Percentiles rank a stretch among this genome's conserved stretches.
phyloP scores from a whole-genome alignment of 2,329 filamentous ascomycete species.

The Epichloe gansuensis region DNA sequence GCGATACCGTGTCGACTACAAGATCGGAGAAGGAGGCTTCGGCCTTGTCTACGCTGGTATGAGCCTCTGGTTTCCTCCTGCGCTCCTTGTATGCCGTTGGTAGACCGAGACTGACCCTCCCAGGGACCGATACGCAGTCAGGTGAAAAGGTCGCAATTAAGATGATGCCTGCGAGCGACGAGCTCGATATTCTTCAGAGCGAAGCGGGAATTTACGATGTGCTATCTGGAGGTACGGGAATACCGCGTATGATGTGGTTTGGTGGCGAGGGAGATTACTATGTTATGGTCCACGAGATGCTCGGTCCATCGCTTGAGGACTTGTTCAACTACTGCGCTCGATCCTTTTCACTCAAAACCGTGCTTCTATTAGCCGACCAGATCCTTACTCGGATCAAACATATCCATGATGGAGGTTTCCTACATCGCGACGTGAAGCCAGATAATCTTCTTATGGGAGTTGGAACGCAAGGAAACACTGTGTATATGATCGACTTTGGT shows the following conservation, averaged over 20 bases:
- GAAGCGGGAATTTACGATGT: slow-evolving; percentile 85
- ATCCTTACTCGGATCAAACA: slow-evolving; percentile 98
- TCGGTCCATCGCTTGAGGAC: slow-evolving; percentile 91
- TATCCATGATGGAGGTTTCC: slow-evolving; percentile 98
- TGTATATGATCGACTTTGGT: slow-evolving; percentile 98
- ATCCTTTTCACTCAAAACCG: slow-evolving; percentile 97
- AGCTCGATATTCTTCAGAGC: slow-evolving; percentile 97
- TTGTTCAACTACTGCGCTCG: slow-evolving; percentile 99
- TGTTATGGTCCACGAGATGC: slow-evolving; percentile 95
- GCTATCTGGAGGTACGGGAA: slow-evolving; percentile 90
- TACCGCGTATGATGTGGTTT: slow-evolving; percentile 98
- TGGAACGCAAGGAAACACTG: slow-evolving; percentile 96
- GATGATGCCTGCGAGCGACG: slow-evolving; percentile 97
- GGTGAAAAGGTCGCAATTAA: slow-evolving; percentile 99
- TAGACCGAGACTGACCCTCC: slow-evolving; percentile 20
- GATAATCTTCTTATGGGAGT: slow-evolving; percentile 99
- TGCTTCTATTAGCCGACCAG: slow-evolving; percentile 90
- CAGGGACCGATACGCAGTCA: slow-evolving; percentile 98
- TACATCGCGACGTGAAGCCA: slow-evolving; percentile 98
- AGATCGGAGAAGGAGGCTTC: slow-evolving; percentile 4
- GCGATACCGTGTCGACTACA: not conserved
- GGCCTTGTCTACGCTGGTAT: slow-evolving; percentile 3
- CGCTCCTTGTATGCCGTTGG: too few relatives aligned
- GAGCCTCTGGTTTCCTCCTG: too few relatives aligned
- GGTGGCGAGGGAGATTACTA: slow-evolving; percentile 99